phyloP scores from a whole-genome alignment of 2,329 filamentous ascomycete genomes.

The Monilinia laxa region DNA sequence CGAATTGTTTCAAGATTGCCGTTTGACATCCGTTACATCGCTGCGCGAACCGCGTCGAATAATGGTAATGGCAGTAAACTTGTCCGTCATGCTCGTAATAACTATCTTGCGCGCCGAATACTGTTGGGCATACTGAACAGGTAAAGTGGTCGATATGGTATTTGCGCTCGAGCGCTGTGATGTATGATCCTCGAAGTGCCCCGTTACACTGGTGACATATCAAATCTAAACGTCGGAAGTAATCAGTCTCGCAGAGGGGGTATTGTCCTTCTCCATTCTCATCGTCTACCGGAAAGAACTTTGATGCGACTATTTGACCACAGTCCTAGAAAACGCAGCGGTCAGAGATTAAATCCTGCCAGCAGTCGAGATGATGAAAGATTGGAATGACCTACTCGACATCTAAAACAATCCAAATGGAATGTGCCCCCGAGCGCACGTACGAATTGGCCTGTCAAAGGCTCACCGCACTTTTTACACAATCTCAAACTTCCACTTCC shows the following conservation, averaged over 20 bases:
- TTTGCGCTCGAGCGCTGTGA: conserved; percentile 94
- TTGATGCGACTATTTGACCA: conserved; percentile 93
- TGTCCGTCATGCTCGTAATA: conserved; percentile 98
- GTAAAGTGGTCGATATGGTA: conserved; percentile 99
- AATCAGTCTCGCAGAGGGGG: conserved; percentile 95
- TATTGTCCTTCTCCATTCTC: conserved; percentile 84
- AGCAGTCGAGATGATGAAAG: conserved; percentile 12
- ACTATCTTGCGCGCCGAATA: conserved; percentile 97
- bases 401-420: conserved; percentile 97
- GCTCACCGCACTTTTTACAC: conserved; percentile 85
- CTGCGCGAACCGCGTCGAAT: conserved; percentile 95
- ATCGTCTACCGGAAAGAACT: conserved; percentile 96
- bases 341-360: conserved; percentile 25
- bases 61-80: conserved; percentile 98
- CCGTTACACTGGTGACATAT: conserved; percentile 91
- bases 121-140: conserved; percentile 91
- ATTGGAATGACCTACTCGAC: conserved; percentile 60
- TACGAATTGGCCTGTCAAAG: conserved; percentile 92
- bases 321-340: conserved; percentile 68
- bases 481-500: conserved; percentile 61
- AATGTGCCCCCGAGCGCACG: conserved; percentile 90
- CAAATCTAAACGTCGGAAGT: conserved; percentile 87
- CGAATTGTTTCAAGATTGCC: conserved; percentile 96
- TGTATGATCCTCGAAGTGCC: conserved; percentile 92
- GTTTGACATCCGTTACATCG: conserved; percentile 96